Evolutionary conservation across 306 rosid species (phyloP), one percentile per base, ranked within the genome.

Genomic region (Aeschynomene evenia): DNA sequence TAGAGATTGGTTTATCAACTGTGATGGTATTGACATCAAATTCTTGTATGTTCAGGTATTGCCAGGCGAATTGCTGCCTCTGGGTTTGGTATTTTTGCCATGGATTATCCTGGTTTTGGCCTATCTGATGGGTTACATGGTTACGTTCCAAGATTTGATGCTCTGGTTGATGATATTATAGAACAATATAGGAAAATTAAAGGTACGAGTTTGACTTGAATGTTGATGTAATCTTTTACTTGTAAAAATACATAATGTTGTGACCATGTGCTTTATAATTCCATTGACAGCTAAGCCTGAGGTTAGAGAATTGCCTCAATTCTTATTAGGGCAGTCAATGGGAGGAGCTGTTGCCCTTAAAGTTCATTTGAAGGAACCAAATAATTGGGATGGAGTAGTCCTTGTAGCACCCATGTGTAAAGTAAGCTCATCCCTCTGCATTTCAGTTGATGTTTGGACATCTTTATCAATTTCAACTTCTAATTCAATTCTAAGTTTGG

Each of bases 361-460:
- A 75, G 81, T 64, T 64, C 98, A 90, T 83, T 80, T 90, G 70
- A 94, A 85, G 85, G 87, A 90, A 72, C 92, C 96, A 36, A 51
- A 72, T 60, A 74, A 75, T 40, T 94, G 92, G 97, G 95, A 88
- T 71, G 98, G 96, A 31, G 73, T 88, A 21, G 73, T 94, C 71
- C 98, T 94, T 43, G 95, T 90, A 37, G 98, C 98, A 48, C 97
- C 96, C 23, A 94, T 94, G 98, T 94, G 97, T 80, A 94, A 90
- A 84, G 98, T 90, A 84, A 68, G 92, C 43, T 14, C 42, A 34
- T 79, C 55, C 54, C 59, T 21, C 51, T 56, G 33, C 19, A 51
- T 63, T 60, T 46, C 6, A 9, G 33, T 62, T 67, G 63, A 67
- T 71, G 80, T 62, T 14, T 14, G 21, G 42, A 63, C 45, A 23